Evolutionary conservation across 768 basidiomycete species (phyloP), one percentile per base, ranked within the genome.

Genomic region (Chalciporus piperatus): DNA sequence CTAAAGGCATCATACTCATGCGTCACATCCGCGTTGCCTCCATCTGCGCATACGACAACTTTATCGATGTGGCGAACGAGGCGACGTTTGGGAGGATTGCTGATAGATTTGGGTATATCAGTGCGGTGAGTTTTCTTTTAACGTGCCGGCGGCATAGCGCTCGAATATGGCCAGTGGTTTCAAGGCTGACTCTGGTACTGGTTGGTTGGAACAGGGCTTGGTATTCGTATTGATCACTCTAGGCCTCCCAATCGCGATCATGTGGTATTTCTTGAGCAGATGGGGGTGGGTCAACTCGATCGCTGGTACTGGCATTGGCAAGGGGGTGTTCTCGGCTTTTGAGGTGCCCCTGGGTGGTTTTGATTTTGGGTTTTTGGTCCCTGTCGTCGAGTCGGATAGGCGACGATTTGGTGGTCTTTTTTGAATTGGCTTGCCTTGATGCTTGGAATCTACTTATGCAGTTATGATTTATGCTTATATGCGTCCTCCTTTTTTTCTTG

Each of bases 51-150:
- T 58, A 40, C 27, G 56, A 65, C 7, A 53, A 68, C 2, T 35
- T 53, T 5, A 50, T 50, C 39, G 9, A 16, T 13, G 23, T 19
- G 3, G 3, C 65, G 1, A 53, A 63, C 28, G 66, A 62, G 0
- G 67, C 57, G 19, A 69, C 62, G n/a, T 54, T 66, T 4, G 62
- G 67, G 38, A 42, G 67, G 12, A 48, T 64, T 4, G 54, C 40
- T 25, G 63, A 64, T n/a, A 52, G 48, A 16, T 58, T 66, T 5
- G 63, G 63, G 2, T 22, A 63, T 14, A 6, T 58, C 35, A 39
- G 9, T 6, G 66, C 64, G 47, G 55, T 57, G 23, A 25, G 46
- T 9, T n/a, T 8, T 9, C 6, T 7, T 6, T 25, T 3, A 2
- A 16, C 14, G 14, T 16, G 35, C 35, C 8, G 35, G 32, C 4